Evolutionary conservation across 106 monocot species (phyloP), one percentile per base, ranked within the genome.

Genomic region (Dendrobium huoshanense): DNA sequence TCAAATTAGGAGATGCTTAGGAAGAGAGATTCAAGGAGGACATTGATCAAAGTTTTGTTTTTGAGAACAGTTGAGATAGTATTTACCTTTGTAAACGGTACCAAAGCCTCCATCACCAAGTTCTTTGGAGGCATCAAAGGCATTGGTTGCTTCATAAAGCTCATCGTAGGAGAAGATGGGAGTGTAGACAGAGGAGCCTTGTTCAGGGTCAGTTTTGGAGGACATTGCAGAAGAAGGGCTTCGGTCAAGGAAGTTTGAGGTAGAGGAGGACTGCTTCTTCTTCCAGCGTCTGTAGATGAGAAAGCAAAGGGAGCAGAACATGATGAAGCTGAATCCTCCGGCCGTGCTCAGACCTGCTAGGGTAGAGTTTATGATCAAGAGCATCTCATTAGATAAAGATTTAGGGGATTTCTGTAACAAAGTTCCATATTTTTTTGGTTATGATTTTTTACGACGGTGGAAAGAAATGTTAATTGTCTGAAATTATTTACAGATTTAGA

Each of bases 61-160:
- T 70, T 13, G 33, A 29, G 74, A 70, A 16, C 7, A 70, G 29
- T 8, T 13, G 51, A 15, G 2, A 51, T 9, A 11, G 1, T 11
- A 51, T 0, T 56, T 54, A 82, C 86, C 86, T 86, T 86, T 86
- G 78, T 86, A 86, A 33, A 86, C 86, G n/a, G 79, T 79, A 17
- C 86, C 86, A 31, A 75, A 86, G 22, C 82, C 86, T 20, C 86
- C 86, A 19, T 79, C 82, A 22, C 86, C 86, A 8, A 86, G 65
- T 43, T 82, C 79, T 55, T 55, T 20, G 43, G 86, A 79, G 27
- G 8, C 25, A 68, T 86, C 75, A 44, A 86, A 86, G 82, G 19
- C 73, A 9, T 86, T 76, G 41, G 86, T 86, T 10, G 86, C 86
- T 75, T 82, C 54, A 27, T 40, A 77, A 64, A 86, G 86, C 75